Conservation (phyloP, 2,329 filamentous ascomycete genomes). For the Trichoderma hamatum region DNA sequence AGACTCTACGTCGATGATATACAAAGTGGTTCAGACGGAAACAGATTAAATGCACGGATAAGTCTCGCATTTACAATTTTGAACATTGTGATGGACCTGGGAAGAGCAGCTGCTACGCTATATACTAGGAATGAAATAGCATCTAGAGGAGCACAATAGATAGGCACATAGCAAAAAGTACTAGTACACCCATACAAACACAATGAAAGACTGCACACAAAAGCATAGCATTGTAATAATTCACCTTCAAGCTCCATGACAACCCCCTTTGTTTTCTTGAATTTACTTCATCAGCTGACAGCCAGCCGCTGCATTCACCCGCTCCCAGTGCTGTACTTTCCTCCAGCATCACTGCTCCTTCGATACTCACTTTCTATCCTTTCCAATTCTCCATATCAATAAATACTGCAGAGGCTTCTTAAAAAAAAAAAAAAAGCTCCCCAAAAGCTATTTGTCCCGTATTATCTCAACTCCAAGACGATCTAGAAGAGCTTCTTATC, state of each 20-base stretch:
- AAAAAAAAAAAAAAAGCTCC: neutral
- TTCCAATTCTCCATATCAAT: neutral
- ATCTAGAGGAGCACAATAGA: neutral
- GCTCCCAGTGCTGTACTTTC: neutral
- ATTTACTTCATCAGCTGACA: slow-evolving; percentile 6
- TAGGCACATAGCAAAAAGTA: neutral
- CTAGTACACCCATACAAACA: neutral
- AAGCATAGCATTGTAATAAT: neutral
- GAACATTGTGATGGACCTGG: neutral
- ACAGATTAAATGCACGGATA: neutral
- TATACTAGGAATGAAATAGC: too few relatives aligned
- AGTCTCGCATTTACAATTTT: neutral
- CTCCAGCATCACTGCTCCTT: neutral
- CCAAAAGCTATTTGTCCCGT: neutral
- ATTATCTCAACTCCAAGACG: neutral
- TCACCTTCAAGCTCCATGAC: neutral
- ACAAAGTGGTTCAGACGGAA: neutral
- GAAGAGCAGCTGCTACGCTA: neutral
- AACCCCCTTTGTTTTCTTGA: neutral
- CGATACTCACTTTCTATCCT: neutral
- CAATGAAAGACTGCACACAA: neutral
- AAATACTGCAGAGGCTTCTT: neutral
- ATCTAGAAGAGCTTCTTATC: neutral
- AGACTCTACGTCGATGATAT: fast-evolving
- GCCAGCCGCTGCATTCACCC: slow-evolving; percentile 1